phyloP scores from a whole-genome alignment of 805 yeast species.

The Ogataea kodamae region DNA sequence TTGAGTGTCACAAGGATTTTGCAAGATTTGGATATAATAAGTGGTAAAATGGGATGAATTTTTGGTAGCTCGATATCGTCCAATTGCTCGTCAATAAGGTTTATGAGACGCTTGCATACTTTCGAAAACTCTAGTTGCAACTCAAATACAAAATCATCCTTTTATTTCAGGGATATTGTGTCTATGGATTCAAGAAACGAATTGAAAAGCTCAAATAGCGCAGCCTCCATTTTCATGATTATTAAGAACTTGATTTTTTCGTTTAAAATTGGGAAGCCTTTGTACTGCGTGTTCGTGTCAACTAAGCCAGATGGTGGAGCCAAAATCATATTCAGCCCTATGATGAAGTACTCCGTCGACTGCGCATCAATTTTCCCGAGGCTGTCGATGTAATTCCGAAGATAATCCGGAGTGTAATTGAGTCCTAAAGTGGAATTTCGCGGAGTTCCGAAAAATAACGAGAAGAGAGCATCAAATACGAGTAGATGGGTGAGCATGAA shows the following conservation, averaged over 20 bases:
- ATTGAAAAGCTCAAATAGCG: slow-evolving; percentile 17
- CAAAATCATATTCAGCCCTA: slow-evolving; percentile 26
- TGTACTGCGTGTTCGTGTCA: slow-evolving; percentile 14
- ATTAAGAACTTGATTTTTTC: slow-evolving; percentile 27
- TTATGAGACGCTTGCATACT: slow-evolving; percentile 26
- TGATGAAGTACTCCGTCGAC: slow-evolving; percentile 21
- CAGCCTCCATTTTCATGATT: slow-evolving; percentile 25
- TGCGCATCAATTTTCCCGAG: slow-evolving; percentile 14
- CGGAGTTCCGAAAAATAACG: slow-evolving; percentile 48
- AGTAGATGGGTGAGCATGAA: slow-evolving; percentile 43
- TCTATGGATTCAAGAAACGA: slow-evolving; percentile 6
- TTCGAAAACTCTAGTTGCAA: slow-evolving; percentile 31
- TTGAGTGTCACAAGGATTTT: slow-evolving; percentile 21
- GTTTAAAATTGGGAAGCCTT: slow-evolving; percentile 13
- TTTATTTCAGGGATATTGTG: slow-evolving; percentile 12
- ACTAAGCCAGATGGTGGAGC: slow-evolving; percentile 15
- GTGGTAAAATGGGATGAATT: slow-evolving; percentile 27
- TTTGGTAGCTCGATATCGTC: slow-evolving; percentile 28
- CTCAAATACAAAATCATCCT: slow-evolving; percentile 29
- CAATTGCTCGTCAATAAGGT: slow-evolving; percentile 30
- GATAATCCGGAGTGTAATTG: slow-evolving; percentile 20
- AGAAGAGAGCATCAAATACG: slow-evolving; percentile 49
- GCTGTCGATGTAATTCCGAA: slow-evolving; percentile 14
- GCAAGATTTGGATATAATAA: slow-evolving; percentile 26
- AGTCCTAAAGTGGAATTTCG: slow-evolving; percentile 22